Conservation (phyloP, 305 asterid species). For the Ilex paraguariensis region DNA sequence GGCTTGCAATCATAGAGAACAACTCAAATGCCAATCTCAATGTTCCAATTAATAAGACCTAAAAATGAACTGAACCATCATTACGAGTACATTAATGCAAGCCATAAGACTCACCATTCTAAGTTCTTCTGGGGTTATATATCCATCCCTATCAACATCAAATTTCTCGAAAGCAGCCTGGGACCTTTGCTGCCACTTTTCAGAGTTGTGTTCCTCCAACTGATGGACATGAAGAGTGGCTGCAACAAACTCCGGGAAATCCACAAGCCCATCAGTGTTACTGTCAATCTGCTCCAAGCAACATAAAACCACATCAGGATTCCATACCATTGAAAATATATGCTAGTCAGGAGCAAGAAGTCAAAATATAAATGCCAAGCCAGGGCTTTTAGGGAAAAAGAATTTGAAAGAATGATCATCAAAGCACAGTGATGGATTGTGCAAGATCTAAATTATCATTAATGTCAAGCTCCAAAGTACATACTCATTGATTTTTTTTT, state of each 20-base stretch:
- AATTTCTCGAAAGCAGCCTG: slow-evolving; percentile 88
- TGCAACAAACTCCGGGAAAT: slow-evolving; percentile 93
- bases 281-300: slow-evolving; percentile 69
- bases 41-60: too few species aligned
- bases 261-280: slow-evolving; percentile 95
- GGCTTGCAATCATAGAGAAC: too few species aligned
- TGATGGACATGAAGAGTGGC: slow-evolving; percentile 95
- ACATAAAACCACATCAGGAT: slow-evolving; percentile 14
- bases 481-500: too few species aligned
- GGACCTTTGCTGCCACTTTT: slow-evolving; percentile 78
- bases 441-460: too few species aligned
- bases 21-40: too few species aligned
- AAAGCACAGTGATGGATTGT: too few species aligned
- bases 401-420: too few species aligned
- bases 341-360: too few species aligned
- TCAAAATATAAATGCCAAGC: too few species aligned
- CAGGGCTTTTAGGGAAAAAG: too few species aligned
- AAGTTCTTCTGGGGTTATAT: slow-evolving; percentile 85
- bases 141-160: slow-evolving; percentile 91
- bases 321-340: neutral
- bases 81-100: neutral
- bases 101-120: slow-evolving; percentile 54
- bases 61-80: too few species aligned
- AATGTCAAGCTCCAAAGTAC: too few species aligned
- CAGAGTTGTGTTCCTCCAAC: slow-evolving; percentile 82